Percentiles rank a stretch among this genome's conserved stretches.
Evolutionary conservation across 345 rosid species (phyloP).

Genomic region (Abelmoschus esculentus): DNA sequence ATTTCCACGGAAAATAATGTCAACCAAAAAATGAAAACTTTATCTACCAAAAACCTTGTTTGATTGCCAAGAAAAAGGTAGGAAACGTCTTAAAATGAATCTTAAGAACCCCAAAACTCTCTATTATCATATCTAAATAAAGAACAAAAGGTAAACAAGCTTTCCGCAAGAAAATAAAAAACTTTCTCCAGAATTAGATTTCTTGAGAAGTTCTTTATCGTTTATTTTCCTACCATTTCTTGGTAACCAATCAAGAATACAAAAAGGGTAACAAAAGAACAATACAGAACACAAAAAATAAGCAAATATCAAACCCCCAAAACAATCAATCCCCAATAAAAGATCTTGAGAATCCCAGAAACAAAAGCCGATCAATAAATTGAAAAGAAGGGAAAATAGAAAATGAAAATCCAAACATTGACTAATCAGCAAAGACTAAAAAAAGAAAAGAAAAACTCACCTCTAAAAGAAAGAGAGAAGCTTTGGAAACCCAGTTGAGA

Average conservation of each 20-base stretch:
- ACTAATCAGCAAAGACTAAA: slow-evolving; percentile 6
- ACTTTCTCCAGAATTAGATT: background rate
- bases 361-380: background rate
- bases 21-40: slow-evolving; percentile 12
- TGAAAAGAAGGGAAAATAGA: background rate
- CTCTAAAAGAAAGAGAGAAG: slow-evolving; percentile 13
- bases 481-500: slow-evolving; percentile 15
- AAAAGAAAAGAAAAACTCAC: slow-evolving; percentile 22
- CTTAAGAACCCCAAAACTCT: slow-evolving; percentile 12
- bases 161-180: background rate
- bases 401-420: background rate
- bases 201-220: background rate
- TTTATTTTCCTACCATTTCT: slow-evolving; percentile 16
- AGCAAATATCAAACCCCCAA: background rate
- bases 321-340: no score
- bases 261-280: background rate
- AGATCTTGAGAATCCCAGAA: background rate
- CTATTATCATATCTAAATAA: background rate
- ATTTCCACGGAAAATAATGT: slow-evolving; percentile 23
- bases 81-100: slow-evolving; percentile 5
- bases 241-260: slow-evolving; percentile 19
- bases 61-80: slow-evolving; percentile 12
- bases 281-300: background rate
- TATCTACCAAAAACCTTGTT: slow-evolving; percentile 7
- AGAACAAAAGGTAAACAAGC: background rate